phyloP scores from a whole-genome alignment of 2,329 filamentous ascomycete genomes.

The Diplodia scrobiculata region DNA sequence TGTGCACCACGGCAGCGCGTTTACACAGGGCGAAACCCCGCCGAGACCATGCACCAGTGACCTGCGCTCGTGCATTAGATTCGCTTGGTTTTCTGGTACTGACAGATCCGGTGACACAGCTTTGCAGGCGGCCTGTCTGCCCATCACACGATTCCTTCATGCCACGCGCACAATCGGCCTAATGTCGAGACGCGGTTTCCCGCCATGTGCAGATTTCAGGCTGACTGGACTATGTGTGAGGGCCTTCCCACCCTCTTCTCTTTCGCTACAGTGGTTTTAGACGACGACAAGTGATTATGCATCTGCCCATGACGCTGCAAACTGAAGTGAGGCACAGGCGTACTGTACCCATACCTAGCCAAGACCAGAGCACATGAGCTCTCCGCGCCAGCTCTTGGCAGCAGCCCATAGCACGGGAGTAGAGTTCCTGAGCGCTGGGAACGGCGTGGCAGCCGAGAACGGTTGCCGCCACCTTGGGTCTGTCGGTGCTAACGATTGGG shows the following conservation, averaged over 20 bases:
- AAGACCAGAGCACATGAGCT: background rate
- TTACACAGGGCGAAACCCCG: background rate
- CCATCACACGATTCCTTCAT: background rate
- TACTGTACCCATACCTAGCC: background rate
- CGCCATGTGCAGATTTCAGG: too few species aligned
- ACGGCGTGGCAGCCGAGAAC: constrained; percentile 4
- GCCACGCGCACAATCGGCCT: background rate
- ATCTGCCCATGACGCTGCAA: background rate
- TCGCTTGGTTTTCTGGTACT: background rate
- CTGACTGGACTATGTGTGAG: too few species aligned
- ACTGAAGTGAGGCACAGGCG: background rate
- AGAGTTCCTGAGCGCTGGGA: background rate
- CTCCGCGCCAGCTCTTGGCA: background rate
- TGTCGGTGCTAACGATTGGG: background rate
- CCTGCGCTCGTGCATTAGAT: background rate
- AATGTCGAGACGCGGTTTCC: background rate
- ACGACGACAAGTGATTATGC: too few species aligned
- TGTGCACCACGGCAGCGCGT: background rate
- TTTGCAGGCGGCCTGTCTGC: background rate
- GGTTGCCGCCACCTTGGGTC: background rate
- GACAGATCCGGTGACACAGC: background rate
- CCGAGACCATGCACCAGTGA: background rate
- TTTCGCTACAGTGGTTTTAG: too few species aligned
- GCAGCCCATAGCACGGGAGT: background rate
- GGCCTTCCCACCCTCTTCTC: too few species aligned